A percentile compares a stretch with the other conserved stretches of the same genome.
Evolutionary conservation across 768 basidiomycete genomes (phyloP).

Genomic region (Boletellus ananas): DNA sequence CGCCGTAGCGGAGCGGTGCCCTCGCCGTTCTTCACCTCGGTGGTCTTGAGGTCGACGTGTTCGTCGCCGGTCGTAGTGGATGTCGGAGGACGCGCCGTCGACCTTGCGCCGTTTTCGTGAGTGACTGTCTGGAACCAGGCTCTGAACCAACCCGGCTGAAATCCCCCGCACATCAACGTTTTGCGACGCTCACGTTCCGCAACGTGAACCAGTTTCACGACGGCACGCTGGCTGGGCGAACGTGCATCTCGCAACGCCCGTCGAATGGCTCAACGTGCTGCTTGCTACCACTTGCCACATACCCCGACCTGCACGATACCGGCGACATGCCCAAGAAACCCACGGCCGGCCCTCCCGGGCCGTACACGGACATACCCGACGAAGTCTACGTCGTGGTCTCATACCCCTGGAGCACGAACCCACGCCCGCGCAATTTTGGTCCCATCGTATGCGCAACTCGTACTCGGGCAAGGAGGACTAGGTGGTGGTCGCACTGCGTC

Average conservation of each 20-base stretch:
- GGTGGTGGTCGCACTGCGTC: conserved; percentile 8
- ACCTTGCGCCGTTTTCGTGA: conserved; percentile 20
- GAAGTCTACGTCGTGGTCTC: conserved; percentile 24
- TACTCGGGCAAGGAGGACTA: conserved; percentile 20
- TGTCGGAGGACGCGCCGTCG: conserved; percentile 2
- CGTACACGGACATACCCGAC: conserved; percentile 20
- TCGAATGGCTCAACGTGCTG: background rate
- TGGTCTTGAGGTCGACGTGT: conserved; percentile 16
- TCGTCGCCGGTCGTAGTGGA: no score
- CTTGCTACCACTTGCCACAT: conserved; percentile 1
- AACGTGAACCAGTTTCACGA: conserved; percentile 59
- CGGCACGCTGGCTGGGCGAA: conserved; percentile 17
- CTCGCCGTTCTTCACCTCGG: conserved; percentile 44
- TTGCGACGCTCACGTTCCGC: conserved; percentile 40
- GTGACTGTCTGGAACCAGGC: conserved; percentile 5
- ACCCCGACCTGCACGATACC: no score
- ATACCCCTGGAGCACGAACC: conserved; percentile 22
- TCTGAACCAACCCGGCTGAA: conserved; percentile 1
- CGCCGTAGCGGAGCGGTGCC: conserved; percentile 42
- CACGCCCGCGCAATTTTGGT: conserved; percentile 16
- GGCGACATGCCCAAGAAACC: conserved; percentile 21
- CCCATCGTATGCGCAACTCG: conserved; percentile 23
- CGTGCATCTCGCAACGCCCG: background rate
- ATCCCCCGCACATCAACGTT: background rate
- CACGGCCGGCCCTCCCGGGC: conserved; percentile 27